Evolutionary conservation across 2,329 filamentous ascomycete genomes (phyloP).

Genomic region (Orbilia ellipsospora): DNA sequence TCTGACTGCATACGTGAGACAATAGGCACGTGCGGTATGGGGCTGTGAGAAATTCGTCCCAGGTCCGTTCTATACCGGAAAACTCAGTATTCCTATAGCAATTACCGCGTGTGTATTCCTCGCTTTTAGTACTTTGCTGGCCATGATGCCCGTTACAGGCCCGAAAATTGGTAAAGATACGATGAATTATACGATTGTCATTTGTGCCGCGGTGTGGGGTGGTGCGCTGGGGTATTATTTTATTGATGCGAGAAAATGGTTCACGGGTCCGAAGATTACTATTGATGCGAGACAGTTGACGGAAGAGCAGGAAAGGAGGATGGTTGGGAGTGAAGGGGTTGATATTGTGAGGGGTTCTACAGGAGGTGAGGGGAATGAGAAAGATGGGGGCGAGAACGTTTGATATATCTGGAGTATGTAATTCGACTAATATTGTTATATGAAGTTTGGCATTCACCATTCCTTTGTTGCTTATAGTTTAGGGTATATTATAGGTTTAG

Average conservation of each 20-base stretch:
- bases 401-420: not conserved
- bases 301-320: conserved; percentile 56
- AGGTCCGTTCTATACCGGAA: conserved; percentile 71
- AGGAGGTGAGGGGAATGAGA: not conserved
- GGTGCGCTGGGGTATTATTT: conserved; percentile 70
- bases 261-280: conserved; percentile 71
- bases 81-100: conserved; percentile 67
- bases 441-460: no score
- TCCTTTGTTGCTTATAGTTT: no score
- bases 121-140: conserved; percentile 68
- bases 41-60: conserved; percentile 70
- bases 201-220: conserved; percentile 71
- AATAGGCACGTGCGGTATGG: conserved; percentile 67
- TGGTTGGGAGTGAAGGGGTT: conserved; percentile 59
- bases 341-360: conserved; percentile 48
- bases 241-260: conserved; percentile 70
- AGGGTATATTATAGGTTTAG: no score
- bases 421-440: no score
- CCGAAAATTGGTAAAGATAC: conserved; percentile 66
- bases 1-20: not conserved
- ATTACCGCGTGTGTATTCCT: conserved; percentile 69
- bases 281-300: conserved; percentile 61
- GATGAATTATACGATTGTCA: conserved; percentile 75
- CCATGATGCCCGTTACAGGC: conserved; percentile 71
- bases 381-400: not conserved